A percentile compares a stretch with the other conserved stretches of the same genome.
phyloP scores from a whole-genome alignment of 306 rosid species.

The Cucurbita pepo region DNA sequence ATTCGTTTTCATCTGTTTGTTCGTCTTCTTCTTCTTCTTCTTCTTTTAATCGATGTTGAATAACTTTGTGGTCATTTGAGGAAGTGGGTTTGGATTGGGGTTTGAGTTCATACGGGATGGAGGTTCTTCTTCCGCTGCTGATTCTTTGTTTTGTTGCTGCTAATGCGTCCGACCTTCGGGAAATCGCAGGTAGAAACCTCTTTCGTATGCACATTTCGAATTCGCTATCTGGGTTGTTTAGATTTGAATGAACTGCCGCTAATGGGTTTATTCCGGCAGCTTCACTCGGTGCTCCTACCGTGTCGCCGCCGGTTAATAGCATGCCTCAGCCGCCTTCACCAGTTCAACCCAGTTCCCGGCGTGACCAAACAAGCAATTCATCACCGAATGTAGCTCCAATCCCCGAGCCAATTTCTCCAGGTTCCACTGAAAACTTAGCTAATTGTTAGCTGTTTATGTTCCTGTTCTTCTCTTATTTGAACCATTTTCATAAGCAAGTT shows the following conservation, averaged over 20 bases:
- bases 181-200: constrained; percentile 44
- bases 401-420: constrained; percentile 1
- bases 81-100: constrained; percentile 13
- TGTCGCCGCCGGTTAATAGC: constrained; percentile 14
- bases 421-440: background rate
- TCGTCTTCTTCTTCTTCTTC: background rate
- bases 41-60: background rate
- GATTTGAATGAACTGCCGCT: background rate
- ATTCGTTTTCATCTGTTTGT: constrained; percentile 10
- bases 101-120: constrained; percentile 36
- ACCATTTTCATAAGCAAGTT: background rate
- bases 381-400: background rate
- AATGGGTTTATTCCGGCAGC: constrained; percentile 23
- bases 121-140: constrained; percentile 38
- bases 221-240: background rate
- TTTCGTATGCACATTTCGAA: constrained; percentile 6
- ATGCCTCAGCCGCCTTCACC: constrained; percentile 27
- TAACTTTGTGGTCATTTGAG: constrained; percentile 10
- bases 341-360: constrained; percentile 21
- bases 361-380: background rate
- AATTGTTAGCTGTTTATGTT: background rate
- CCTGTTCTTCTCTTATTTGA: background rate
- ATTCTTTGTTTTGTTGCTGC: constrained; percentile 24
- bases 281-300: constrained; percentile 24
- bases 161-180: constrained; percentile 35